These are phyloP conservation scores for Polychytrium aggregatum DNA, from an alignment of 192 early-diverging fungal species.

Conservation along the genomic window DNA sequence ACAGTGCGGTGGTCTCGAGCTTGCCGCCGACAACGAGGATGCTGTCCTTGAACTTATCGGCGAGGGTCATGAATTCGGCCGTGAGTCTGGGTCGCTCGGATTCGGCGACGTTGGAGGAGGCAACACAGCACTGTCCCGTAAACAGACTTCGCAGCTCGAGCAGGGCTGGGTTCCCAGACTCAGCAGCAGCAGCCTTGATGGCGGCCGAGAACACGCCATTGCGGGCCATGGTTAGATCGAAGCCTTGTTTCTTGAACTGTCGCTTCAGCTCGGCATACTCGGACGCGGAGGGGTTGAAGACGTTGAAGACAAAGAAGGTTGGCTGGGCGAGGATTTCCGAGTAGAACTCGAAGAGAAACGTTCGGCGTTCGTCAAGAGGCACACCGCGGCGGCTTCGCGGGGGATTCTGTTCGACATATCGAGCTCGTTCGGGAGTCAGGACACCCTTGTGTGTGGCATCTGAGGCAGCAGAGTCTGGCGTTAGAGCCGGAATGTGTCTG, in stretches of 20 bases:
- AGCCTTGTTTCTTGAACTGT: slow-evolving; percentile 11
- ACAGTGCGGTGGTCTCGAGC: slow-evolving; percentile 9
- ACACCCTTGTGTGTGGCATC: slow-evolving; percentile 7
- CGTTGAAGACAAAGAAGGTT: slow-evolving; percentile 16
- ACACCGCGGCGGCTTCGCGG: slow-evolving; percentile 8
- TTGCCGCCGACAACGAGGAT: slow-evolving; percentile 20
- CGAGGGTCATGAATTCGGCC: slow-evolving; percentile 11
- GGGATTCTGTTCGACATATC: slow-evolving; percentile 4
- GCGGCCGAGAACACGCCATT: slow-evolving; percentile 11
- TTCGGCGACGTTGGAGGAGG: slow-evolving; percentile 10
- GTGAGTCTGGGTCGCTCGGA: slow-evolving; percentile 6
- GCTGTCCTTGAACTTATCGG: slow-evolving; percentile 7
- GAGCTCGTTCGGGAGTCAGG: slow-evolving; percentile 1
- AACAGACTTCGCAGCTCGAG: slow-evolving; percentile 4
- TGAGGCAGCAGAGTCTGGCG: too few relatives aligned
- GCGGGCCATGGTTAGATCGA: slow-evolving; percentile 7
- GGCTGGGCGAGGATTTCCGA: slow-evolving; percentile 12
- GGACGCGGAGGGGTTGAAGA: slow-evolving; percentile 11
- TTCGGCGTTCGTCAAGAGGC: slow-evolving; percentile 12
- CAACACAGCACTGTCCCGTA: slow-evolving; percentile 9
- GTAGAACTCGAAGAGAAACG: slow-evolving; percentile 15
- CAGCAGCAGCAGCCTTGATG: not conserved
- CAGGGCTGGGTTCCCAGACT: not conserved
- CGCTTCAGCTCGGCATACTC: slow-evolving; percentile 11
- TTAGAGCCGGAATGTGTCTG: too few relatives aligned